Percentiles rank a stretch among this genome's conserved stretches.
phyloP scores from a whole-genome alignment of 2,329 filamentous ascomycete species.

The Eutypa lata region DNA sequence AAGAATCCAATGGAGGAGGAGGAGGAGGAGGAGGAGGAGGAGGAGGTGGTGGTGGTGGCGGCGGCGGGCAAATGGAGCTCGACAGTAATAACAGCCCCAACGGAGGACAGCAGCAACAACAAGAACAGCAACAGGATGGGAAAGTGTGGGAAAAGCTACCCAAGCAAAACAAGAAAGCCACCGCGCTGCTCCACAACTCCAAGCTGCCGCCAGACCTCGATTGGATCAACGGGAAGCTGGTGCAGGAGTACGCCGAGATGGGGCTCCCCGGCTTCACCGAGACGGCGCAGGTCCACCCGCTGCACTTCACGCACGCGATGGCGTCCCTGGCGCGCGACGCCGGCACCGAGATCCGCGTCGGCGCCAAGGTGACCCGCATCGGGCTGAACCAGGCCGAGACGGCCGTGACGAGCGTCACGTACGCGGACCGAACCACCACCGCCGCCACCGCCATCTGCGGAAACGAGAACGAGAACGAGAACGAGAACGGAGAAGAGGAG shows the following conservation, averaged over 20 bases:
- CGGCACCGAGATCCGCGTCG: constrained; percentile 65
- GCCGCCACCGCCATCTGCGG: too few species aligned
- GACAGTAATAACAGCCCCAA: not conserved
- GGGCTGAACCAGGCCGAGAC: constrained; percentile 43
- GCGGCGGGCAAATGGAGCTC: not conserved
- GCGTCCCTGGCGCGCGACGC: constrained; percentile 69
- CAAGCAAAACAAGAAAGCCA: constrained; percentile 53
- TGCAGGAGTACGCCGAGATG: constrained; percentile 78
- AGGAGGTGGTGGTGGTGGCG: constrained; percentile 3
- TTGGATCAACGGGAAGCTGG: constrained; percentile 70
- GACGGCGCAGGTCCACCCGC: constrained; percentile 92
- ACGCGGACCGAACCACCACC: constrained; percentile 46
- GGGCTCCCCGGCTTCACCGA: constrained; percentile 63
- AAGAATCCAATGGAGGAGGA: constrained; percentile 20
- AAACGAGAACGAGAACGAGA: too few species aligned
- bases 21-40: constrained; percentile 27
- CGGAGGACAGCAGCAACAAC: constrained; percentile 11
- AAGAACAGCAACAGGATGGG: constrained; percentile 18
- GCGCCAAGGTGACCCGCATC: constrained; percentile 66
- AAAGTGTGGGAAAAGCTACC: constrained; percentile 61
- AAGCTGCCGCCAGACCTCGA: constrained; percentile 75
- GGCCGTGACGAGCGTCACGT: constrained; percentile 60
- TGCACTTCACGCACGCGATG: constrained; percentile 84
- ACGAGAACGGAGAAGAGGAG: constrained; percentile 29
- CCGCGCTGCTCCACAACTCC: constrained; percentile 48